Conservation (phyloP, 805 yeast species). For the Yarrowia porcina region DNA sequence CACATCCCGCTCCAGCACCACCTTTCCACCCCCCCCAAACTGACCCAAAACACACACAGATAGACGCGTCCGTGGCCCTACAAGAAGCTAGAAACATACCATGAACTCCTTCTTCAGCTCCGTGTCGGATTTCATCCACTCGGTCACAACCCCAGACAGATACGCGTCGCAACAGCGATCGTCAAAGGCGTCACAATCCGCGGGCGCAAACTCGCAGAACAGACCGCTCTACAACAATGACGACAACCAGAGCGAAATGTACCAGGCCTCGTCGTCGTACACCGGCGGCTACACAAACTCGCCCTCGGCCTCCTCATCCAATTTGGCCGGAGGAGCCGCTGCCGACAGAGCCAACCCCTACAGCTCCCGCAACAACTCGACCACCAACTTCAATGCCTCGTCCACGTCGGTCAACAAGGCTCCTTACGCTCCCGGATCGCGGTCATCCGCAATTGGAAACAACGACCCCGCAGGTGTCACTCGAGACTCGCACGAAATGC, state of each 20-base stretch:
- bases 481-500: conserved; percentile 42
- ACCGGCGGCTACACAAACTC: conserved; percentile 22
- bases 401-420: conserved; percentile 30
- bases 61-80: not conserved
- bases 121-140: conserved; percentile 39
- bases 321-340: conserved; percentile 18
- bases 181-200: conserved; percentile 26
- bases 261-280: conserved; percentile 20
- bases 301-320: conserved; percentile 21
- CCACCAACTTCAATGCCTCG: conserved; percentile 29
- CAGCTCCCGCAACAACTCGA: conserved; percentile 27
- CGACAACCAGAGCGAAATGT: conserved; percentile 23
- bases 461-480: conserved; percentile 31
- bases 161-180: conserved; percentile 36
- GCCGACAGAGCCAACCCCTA: conserved; percentile 25
- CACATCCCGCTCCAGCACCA: not conserved
- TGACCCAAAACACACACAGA: not conserved
- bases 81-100: not conserved
- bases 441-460: conserved; percentile 38
- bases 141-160: conserved; percentile 41
- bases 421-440: conserved; percentile 40
- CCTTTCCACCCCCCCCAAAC: not conserved
- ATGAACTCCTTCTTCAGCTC: conserved; percentile 36
- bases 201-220: conserved; percentile 13
- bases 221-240: conserved; percentile 23